These are phyloP conservation scores for Salvia splendens DNA, from an alignment of 257 asterid genomes.

Conservation along the genomic window DNA sequence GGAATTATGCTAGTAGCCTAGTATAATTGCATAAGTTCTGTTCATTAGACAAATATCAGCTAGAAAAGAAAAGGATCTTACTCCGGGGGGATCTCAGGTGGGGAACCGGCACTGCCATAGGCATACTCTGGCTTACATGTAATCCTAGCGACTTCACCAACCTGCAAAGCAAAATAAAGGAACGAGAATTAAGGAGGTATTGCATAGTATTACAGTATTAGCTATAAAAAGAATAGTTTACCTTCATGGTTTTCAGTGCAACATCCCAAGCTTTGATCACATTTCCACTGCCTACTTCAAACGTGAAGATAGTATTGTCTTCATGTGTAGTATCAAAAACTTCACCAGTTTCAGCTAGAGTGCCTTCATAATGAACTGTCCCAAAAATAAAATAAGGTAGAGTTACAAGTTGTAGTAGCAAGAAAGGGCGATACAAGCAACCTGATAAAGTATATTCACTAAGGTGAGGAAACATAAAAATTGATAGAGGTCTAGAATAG, in stretches of 20 bases:
- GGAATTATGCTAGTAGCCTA: not conserved
- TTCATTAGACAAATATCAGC: constrained; percentile 4
- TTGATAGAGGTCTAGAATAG: not conserved
- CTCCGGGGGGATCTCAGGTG: constrained; percentile 95
- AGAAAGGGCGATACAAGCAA: not conserved
- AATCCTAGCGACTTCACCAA: constrained; percentile 87
- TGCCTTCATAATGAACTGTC: constrained; percentile 94
- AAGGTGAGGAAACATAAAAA: not conserved
- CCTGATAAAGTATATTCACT: not conserved
- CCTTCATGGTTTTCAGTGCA: constrained; percentile 96
- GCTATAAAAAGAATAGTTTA: constrained; percentile 19
- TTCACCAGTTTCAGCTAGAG: constrained; percentile 85
- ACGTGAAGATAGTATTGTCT: constrained; percentile 85
- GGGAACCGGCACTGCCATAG: constrained; percentile 93
- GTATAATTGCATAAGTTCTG: constrained; percentile 16
- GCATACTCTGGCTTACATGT: constrained; percentile 97
- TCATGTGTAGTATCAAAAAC: constrained; percentile 93
- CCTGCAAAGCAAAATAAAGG: constrained; percentile 49
- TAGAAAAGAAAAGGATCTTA: constrained; percentile 33
- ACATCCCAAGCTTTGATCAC: constrained; percentile 96
- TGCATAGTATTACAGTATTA: not conserved
- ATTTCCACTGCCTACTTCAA: constrained; percentile 82
- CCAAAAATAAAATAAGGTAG: constrained; percentile 16
- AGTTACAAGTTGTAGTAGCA: constrained; percentile 7
- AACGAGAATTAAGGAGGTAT: constrained; percentile 4